Evolutionary conservation across 805 yeast species (phyloP), one percentile per base, ranked within the genome.

Genomic region (Kodamaea hsintzibuensis): DNA sequence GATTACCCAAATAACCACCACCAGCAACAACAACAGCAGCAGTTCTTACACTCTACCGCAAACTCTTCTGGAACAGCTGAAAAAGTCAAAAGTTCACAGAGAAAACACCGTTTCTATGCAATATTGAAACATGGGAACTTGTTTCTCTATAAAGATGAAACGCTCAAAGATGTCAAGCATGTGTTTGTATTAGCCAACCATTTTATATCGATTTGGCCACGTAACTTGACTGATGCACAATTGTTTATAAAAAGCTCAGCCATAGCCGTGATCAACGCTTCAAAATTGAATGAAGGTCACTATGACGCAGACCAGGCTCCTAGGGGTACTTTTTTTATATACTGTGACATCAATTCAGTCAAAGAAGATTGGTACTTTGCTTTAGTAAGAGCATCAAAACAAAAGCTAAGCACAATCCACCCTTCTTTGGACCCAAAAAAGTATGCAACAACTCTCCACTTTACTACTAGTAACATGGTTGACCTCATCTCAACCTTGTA

Each of bases 361-460:
- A 93, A 93, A 63, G 99, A 95, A 68, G 97, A 93, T 66, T 86
- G 97, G 88, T 95, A 93, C 66, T 91, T 91, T 69, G 85, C 89
- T 0, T 74, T 95, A 52, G 77, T 93, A n/a, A 77, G 86, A 53
- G 96, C 96, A 0, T 82, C 93, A 0, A 51, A 43, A 53, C 63
- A 27, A 59, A 56, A 2, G 64, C 61, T 16, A 30, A 45, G 51
- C 33, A 51, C 47, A 7, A 42, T 54, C 42, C 48, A 33, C 13
- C 52, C 48, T 8, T 17, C 49, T 4, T 56, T 72, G 16, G 65
- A 69, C 53, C 91, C 98, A 0, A 63, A 77, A 1, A 54, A 82
- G 0, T 78, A 82, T 68, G 98, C 98, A 0, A 80, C 81, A 56
- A 83, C 97, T 0, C 73, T 88, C 39, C 90, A 88, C 63, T 86